Conservation (phyloP, 2,329 filamentous ascomycete species). For the Colletotrichum sp. region DNA sequence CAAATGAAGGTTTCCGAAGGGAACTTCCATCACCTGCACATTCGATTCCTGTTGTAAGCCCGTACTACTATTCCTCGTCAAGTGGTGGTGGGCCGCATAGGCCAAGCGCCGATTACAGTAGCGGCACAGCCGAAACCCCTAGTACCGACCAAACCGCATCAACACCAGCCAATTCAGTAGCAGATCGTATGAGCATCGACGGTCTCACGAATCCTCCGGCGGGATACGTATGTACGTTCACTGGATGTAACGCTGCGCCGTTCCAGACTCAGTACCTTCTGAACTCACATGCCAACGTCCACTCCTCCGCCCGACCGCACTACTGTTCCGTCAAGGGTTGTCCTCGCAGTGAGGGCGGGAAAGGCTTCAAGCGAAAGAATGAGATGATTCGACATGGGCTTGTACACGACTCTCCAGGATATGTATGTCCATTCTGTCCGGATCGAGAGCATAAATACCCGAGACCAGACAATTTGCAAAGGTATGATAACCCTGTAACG, state of each 20-base stretch:
- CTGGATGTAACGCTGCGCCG: slow-evolving; percentile 72
- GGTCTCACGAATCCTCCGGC: slow-evolving; percentile 59
- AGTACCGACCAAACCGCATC: slow-evolving; percentile 48
- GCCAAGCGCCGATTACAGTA: slow-evolving; percentile 46
- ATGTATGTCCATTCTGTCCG: slow-evolving; percentile 94
- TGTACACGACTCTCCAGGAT: slow-evolving; percentile 93
- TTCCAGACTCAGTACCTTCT: slow-evolving; percentile 81
- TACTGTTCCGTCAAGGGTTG: slow-evolving; percentile 69
- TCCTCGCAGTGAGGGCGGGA: slow-evolving; percentile 66
- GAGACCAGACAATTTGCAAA: slow-evolving; percentile 91
- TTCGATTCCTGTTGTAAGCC: slow-evolving; percentile 42
- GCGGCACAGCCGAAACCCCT: slow-evolving; percentile 50
- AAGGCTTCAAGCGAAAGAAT: slow-evolving; percentile 75
- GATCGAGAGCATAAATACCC: slow-evolving; percentile 95
- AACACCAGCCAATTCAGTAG: slow-evolving; percentile 47
- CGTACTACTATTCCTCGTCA: slow-evolving; percentile 39
- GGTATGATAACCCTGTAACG: slow-evolving; percentile 59
- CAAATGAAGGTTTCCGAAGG: slow-evolving; percentile 49
- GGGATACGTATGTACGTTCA: slow-evolving; percentile 61
- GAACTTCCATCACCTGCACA: slow-evolving; percentile 53
- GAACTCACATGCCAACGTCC: slow-evolving; percentile 80
- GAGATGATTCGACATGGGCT: slow-evolving; percentile 81
- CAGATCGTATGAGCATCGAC: slow-evolving; percentile 64
- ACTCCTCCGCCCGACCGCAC: slow-evolving; percentile 69
- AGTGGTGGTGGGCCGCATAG: slow-evolving; percentile 37